Evolutionary conservation across 2,329 filamentous ascomycete species (phyloP).

Genomic region (Fusarium equiseti): DNA sequence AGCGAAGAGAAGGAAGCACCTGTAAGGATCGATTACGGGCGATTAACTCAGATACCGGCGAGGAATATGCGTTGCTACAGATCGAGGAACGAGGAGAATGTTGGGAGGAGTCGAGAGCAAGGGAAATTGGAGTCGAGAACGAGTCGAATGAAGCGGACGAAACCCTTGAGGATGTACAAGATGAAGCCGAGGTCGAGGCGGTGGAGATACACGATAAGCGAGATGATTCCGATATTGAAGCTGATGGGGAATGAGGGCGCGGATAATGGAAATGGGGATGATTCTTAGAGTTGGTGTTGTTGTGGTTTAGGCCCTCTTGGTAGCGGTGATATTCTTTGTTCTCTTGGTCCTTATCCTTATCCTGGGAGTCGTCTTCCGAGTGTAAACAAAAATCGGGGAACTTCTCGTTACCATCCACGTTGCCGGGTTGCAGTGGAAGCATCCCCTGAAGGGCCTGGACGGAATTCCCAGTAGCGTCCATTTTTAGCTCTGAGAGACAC

Average conservation of each 20-base stretch:
- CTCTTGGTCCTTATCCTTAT: slow-evolving; percentile 16
- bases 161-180: slow-evolving; percentile 36
- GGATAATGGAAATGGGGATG: slow-evolving; percentile 46
- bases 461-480: slow-evolving; percentile 39
- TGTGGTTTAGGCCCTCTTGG: slow-evolving; percentile 16
- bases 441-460: slow-evolving; percentile 42
- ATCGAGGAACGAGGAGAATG: slow-evolving; percentile 25
- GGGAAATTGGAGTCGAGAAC: slow-evolving; percentile 41
- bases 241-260: slow-evolving; percentile 40
- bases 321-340: slow-evolving; percentile 17
- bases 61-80: slow-evolving; percentile 20
- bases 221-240: slow-evolving; percentile 42
- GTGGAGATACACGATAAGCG: slow-evolving; percentile 46
- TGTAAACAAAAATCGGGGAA: slow-evolving; percentile 62
- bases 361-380: slow-evolving; percentile 19
- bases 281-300: slow-evolving; percentile 43
- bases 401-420: slow-evolving; percentile 52
- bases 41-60: slow-evolving; percentile 33
- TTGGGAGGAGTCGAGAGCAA: slow-evolving; percentile 27
- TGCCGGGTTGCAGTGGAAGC: slow-evolving; percentile 53
- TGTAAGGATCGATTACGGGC: slow-evolving; percentile 40
- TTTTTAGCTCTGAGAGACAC: slow-evolving; percentile 31
- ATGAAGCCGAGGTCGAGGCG: slow-evolving; percentile 34
- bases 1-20: slow-evolving; percentile 33
- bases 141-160: slow-evolving; percentile 42